phyloP scores from a whole-genome alignment of 2,329 filamentous ascomycete species.

The Hypomyces rosellus region DNA sequence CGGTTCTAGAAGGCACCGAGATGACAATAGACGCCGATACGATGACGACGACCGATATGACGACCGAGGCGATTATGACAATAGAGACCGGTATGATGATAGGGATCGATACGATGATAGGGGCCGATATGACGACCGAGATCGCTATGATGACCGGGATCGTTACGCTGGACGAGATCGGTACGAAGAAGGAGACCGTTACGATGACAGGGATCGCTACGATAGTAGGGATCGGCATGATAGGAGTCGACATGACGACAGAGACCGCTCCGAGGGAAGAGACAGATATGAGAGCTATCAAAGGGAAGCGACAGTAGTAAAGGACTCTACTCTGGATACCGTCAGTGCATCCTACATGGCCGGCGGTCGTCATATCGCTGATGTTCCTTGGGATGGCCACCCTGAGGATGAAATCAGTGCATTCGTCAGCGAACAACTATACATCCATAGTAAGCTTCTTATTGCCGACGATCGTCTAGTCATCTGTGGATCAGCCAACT shows the following conservation, averaged over 20 bases:
- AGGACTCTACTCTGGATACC: conserved; percentile 61
- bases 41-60: conserved; percentile 4
- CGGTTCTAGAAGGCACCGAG: conserved; percentile 31
- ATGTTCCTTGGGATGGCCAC: conserved; percentile 48
- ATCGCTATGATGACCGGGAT: neutral
- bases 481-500: conserved; percentile 66
- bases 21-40: conserved; percentile 13
- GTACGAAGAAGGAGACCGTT: neutral
- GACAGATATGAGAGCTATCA: conserved; percentile 65
- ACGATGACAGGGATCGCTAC: conserved; percentile 5
- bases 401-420: conserved; percentile 52
- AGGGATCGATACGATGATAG: neutral
- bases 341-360: conserved; percentile 82
- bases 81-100: neutral
- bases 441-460: conserved; percentile 62
- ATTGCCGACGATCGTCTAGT: conserved; percentile 78
- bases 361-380: conserved; percentile 60
- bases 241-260: neutral
- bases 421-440: conserved; percentile 57
- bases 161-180: conserved; percentile 6
- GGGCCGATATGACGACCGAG: neutral
- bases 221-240: conserved; percentile 7
- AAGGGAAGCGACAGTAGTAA: conserved; percentile 52
- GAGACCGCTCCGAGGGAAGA: conserved; percentile 6
- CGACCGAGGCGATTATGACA: neutral